Evolutionary conservation across 805 yeast genomes (phyloP).

Genomic region (Ogataea salicorniae): DNA sequence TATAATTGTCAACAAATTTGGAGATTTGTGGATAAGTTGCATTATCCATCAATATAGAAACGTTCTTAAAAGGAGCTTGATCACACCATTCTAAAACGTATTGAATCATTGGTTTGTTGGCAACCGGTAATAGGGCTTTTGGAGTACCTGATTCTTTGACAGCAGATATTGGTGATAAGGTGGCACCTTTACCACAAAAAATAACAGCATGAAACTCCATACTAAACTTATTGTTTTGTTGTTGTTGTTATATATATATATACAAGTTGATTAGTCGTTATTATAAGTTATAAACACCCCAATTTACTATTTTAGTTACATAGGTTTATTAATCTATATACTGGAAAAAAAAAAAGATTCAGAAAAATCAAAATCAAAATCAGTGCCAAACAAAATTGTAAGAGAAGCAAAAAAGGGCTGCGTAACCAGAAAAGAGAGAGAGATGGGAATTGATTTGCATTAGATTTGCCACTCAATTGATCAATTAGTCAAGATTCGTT

Average conservation of each 20-base stretch:
- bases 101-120: conserved; percentile 82
- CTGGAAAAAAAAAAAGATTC: too few relatives aligned
- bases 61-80: conserved; percentile 67
- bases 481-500: too few relatives aligned
- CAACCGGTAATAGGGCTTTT: conserved; percentile 86
- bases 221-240: neutral
- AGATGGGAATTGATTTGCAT: too few relatives aligned
- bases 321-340: too few relatives aligned
- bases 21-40: conserved; percentile 43
- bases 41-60: conserved; percentile 53
- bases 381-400: too few relatives aligned
- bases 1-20: conserved; percentile 44
- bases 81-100: conserved; percentile 93
- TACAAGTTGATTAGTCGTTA: too few relatives aligned
- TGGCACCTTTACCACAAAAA: conserved; percentile 80
- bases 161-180: conserved; percentile 66
- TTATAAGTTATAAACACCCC: too few relatives aligned
- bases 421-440: too few relatives aligned
- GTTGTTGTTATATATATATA: neutral
- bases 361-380: too few relatives aligned
- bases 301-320: too few relatives aligned
- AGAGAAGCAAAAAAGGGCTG: neutral
- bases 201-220: conserved; percentile 94
- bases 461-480: too few relatives aligned
- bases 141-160: conserved; percentile 59